Evolutionary conservation across 352 stramenopile species (phyloP).

Genomic region (Phytopythium chamaehyphon): DNA sequence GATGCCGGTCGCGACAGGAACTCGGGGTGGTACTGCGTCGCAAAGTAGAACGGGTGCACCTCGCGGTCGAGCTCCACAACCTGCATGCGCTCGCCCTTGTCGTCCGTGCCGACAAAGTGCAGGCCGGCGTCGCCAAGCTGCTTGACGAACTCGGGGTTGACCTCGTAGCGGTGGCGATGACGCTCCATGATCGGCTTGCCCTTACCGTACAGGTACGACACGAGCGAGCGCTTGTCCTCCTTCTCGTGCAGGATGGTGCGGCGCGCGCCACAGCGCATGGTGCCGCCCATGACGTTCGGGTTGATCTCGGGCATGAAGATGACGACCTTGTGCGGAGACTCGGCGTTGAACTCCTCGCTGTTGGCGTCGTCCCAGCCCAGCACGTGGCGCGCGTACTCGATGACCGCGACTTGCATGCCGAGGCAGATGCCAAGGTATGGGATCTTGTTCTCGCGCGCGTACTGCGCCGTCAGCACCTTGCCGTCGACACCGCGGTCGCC

Average conservation of each 20-base stretch:
- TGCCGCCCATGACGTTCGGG: constrained; percentile 97
- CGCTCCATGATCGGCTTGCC: constrained; percentile 91
- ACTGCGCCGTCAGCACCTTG: constrained; percentile 96
- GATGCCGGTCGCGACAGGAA: constrained; percentile 96
- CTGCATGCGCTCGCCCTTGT: constrained; percentile 98
- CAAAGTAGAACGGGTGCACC: constrained; percentile 99
- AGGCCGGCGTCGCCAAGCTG: constrained; percentile 91
- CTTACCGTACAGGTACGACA: constrained; percentile 91
- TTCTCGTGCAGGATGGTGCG: constrained; percentile 92
- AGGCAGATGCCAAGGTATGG: constrained; percentile 99
- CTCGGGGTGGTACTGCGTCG: constrained; percentile 99
- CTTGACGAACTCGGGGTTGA: constrained; percentile 96
- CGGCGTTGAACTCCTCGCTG: constrained; percentile 93
- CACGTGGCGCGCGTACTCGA: constrained; percentile 97
- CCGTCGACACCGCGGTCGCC: constrained; percentile 97
- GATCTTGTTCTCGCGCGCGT: constrained; percentile 93
- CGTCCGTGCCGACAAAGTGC: constrained; percentile 97
- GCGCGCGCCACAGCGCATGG: constrained; percentile 98
- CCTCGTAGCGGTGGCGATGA: constrained; percentile 99
- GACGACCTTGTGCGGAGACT: constrained; percentile 91
- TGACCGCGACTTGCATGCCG: constrained; percentile 93
- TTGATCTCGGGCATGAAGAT: constrained; percentile 99
- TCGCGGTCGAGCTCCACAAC: constrained; percentile 95
- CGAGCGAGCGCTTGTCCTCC: constrained; percentile 84
- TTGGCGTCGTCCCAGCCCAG: constrained; percentile 92